Evolutionary conservation across 164 flowering plant species (phyloP).

Genomic region (Cinnamomum chago): DNA sequence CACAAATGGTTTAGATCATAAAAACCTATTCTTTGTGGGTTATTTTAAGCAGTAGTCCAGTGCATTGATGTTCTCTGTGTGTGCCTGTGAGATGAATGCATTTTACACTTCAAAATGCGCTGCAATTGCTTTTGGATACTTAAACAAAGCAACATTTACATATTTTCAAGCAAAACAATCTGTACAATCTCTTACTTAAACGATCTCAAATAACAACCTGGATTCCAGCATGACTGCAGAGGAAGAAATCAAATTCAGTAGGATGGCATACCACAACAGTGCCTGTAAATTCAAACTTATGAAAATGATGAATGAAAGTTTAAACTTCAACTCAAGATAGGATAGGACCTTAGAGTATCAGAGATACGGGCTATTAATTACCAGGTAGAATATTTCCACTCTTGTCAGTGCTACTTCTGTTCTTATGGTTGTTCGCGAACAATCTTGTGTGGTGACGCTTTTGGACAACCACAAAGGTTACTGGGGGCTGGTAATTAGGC

Average conservation of each 20-base stretch:
- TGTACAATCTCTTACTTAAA: too few relatives aligned
- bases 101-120: too few relatives aligned
- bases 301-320: background rate
- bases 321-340: background rate
- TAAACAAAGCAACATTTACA: too few relatives aligned
- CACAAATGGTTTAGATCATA: too few relatives aligned
- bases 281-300: conserved; percentile 35
- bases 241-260: conserved; percentile 78
- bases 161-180: too few relatives aligned
- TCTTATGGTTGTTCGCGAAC: conserved; percentile 19
- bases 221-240: conserved; percentile 95
- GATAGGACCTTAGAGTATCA: background rate
- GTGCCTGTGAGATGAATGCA: too few relatives aligned
- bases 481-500: conserved; percentile 25
- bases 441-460: conserved; percentile 23
- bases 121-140: too few relatives aligned
- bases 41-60: too few relatives aligned
- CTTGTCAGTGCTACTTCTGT: conserved; percentile 23
- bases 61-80: too few relatives aligned
- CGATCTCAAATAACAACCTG: too few relatives aligned
- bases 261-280: conserved; percentile 97
- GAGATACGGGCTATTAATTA: background rate
- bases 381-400: conserved; percentile 25
- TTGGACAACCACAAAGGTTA: conserved; percentile 23
- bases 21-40: too few relatives aligned